phyloP scores from a whole-genome alignment of 148 eudicot genomes.

The Chenopodium album region DNA sequence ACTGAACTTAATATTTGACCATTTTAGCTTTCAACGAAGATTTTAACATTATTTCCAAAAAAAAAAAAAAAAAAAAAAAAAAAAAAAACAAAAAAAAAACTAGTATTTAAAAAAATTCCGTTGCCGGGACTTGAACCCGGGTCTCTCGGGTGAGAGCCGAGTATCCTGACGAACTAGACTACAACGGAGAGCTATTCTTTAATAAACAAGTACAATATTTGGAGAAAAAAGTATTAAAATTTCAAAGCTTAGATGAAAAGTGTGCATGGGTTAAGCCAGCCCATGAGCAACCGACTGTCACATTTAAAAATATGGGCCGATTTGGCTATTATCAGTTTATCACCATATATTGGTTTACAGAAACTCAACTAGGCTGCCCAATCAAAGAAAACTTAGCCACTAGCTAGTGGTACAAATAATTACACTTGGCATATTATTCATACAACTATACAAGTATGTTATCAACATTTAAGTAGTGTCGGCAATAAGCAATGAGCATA shows the following conservation, averaged over 20 bases:
- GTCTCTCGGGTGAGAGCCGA: constrained; percentile 99
- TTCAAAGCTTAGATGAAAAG: no score
- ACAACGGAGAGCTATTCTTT: constrained; percentile 21
- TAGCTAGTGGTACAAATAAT: not conserved
- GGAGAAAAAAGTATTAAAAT: no score
- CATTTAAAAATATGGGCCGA: no score
- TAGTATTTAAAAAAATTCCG: constrained; percentile 37
- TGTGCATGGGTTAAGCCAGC: no score
- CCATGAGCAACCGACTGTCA: no score
- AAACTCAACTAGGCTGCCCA: not conserved
- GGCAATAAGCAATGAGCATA: constrained; percentile 12
- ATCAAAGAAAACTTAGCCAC: not conserved
- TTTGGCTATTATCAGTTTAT: no score
- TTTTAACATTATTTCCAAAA: no score
- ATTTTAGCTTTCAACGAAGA: no score
- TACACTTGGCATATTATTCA: not conserved
- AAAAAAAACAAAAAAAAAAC: no score
- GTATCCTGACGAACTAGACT: constrained; percentile 97
- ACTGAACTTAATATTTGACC: no score
- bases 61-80: no score
- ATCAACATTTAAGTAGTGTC: constrained; percentile 10
- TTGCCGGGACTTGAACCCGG: constrained; percentile 97
- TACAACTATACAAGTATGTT: not conserved
- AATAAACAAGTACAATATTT: no score
- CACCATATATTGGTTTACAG: not conserved